Evolutionary conservation across 2,329 filamentous ascomycete species (phyloP).

Genomic region (Drechslera avenae): DNA sequence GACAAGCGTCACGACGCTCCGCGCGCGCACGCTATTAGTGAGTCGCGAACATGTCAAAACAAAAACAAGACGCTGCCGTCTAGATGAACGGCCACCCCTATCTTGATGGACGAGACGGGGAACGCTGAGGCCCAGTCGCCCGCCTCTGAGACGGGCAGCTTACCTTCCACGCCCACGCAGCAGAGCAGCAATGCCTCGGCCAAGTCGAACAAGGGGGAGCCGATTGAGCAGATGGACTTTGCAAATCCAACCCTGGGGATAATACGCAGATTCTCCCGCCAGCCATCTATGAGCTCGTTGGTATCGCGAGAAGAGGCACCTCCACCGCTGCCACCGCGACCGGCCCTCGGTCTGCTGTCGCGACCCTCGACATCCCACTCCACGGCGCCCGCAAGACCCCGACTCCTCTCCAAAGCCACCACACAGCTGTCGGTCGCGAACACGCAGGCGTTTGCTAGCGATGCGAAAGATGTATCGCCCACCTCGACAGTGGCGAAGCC

Average conservation of each 20-base stretch:
- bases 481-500: constrained; percentile 44
- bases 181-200: constrained; percentile 39
- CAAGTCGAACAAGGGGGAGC: constrained; percentile 21
- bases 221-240: constrained; percentile 39
- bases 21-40: constrained; percentile 5
- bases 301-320: constrained; percentile 54
- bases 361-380: constrained; percentile 50
- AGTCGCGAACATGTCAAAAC: constrained; percentile 10
- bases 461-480: constrained; percentile 33
- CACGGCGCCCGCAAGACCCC: constrained; percentile 50
- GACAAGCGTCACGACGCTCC: constrained; percentile 11
- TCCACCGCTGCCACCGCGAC: constrained; percentile 63
- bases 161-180: constrained; percentile 44
- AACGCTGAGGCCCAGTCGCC: constrained; percentile 31
- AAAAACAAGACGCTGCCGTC: constrained; percentile 8
- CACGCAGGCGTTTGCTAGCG: constrained; percentile 72
- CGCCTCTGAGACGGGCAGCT: constrained; percentile 19
- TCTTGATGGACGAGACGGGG: constrained; percentile 38
- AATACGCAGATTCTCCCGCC: constrained; percentile 35
- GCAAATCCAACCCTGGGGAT: constrained; percentile 42
- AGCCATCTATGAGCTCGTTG: constrained; percentile 32
- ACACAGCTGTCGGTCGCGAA: constrained; percentile 84
- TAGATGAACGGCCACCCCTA: constrained; percentile 25
- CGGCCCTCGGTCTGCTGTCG: constrained; percentile 43
- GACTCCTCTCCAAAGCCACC: constrained; percentile 69